Evolutionary conservation across 2,329 filamentous ascomycete genomes (phyloP).

Genomic region (Trichoderma asperellum): DNA sequence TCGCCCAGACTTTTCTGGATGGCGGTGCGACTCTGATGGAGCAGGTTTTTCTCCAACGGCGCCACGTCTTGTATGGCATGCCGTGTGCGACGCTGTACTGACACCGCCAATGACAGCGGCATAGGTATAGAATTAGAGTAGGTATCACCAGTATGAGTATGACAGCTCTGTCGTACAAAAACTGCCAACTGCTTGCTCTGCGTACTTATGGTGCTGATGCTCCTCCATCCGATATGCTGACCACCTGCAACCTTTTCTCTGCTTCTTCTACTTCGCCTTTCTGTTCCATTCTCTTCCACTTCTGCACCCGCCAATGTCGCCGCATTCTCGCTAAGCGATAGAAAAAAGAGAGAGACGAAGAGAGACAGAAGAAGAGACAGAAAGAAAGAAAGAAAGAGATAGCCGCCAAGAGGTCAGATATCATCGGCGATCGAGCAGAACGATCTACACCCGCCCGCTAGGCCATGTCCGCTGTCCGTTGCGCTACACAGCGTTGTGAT

Average conservation of each 20-base stretch:
- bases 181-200: neutral
- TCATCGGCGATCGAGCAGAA: constrained; percentile 14
- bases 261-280: neutral
- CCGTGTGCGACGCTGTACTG: neutral
- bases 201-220: neutral
- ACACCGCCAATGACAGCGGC: neutral
- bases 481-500: neutral
- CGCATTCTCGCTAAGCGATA: neutral
- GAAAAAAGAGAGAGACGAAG: neutral
- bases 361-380: neutral
- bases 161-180: neutral
- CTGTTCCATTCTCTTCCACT: neutral
- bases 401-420: neutral
- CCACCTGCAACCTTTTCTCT: neutral
- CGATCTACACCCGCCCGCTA: constrained; percentile 3
- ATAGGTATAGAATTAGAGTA: neutral
- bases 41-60: neutral
- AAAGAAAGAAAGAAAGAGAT: neutral
- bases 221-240: neutral
- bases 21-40: neutral
- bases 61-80: neutral
- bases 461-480: constrained; percentile 1
- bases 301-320: neutral
- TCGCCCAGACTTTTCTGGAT: neutral
- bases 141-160: neutral